phyloP scores from a whole-genome alignment of 208 protist genomes.

The Blastocrithidia nonstop region DNA sequence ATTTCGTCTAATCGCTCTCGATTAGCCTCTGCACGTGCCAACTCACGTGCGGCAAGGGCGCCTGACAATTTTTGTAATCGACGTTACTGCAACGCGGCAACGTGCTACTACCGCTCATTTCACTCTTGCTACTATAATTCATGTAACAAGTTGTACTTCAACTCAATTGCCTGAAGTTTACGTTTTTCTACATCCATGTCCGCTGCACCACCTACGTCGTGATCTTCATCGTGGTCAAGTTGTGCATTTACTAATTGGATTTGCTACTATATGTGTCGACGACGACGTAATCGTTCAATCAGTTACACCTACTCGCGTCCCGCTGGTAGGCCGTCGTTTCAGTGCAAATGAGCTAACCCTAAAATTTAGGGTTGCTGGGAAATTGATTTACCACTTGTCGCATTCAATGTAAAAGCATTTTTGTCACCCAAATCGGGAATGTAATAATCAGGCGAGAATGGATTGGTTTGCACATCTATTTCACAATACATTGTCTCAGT shows the following conservation, averaged over 20 bases:
- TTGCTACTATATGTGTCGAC: slow-evolving; percentile 65
- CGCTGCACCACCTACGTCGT: too few relatives aligned
- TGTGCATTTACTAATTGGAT: too few relatives aligned
- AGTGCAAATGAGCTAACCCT: slow-evolving; percentile 39
- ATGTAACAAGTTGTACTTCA: slow-evolving; percentile 29
- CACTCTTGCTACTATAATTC: slow-evolving; percentile 78
- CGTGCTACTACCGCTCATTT: slow-evolving; percentile 65
- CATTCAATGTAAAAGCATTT: too few relatives aligned
- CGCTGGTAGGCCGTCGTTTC: slow-evolving; percentile 52
- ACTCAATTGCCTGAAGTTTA: slow-evolving; percentile 22
- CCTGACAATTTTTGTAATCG: slow-evolving; percentile 42
- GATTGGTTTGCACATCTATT: slow-evolving; percentile 81
- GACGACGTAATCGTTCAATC: slow-evolving; percentile 77
- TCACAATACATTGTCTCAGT: slow-evolving; percentile 67
- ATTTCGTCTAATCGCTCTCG: slow-evolving; percentile 35
- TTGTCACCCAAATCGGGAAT: slow-evolving; percentile 38
- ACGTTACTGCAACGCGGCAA: slow-evolving; percentile 47
- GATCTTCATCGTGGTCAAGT: too few relatives aligned
- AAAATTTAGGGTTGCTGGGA: slow-evolving; percentile 72
- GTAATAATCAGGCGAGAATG: slow-evolving; percentile 78
- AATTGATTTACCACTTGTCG: too few relatives aligned
- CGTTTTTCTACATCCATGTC: slow-evolving; percentile 27
- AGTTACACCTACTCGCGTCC: slow-evolving; percentile 75
- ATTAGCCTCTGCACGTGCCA: slow-evolving; percentile 35
- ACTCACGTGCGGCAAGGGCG: slow-evolving; percentile 46